Percentiles rank a stretch among this genome's conserved stretches.
phyloP scores from a whole-genome alignment of 2,329 filamentous ascomycete genomes.

The Scedosporium minutisporum region DNA sequence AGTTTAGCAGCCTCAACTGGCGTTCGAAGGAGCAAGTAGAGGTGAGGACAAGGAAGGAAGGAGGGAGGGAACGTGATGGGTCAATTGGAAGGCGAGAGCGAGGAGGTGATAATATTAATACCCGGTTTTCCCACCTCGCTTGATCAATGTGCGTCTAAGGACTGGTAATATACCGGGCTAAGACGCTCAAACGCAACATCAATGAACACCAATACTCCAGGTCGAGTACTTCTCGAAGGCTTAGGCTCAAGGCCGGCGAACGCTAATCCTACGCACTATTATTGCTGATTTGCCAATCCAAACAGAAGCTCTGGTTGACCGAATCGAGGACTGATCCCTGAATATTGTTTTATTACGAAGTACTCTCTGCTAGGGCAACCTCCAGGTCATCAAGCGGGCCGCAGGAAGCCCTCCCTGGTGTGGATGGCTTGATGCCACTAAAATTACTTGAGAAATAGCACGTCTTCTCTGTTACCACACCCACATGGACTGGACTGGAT shows the following conservation, averaged over 20 bases:
- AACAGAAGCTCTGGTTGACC: neutral
- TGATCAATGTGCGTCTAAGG: neutral
- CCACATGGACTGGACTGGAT: no score
- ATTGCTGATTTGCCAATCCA: no score
- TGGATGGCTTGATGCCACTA: no score
- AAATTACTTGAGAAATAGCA: no score
- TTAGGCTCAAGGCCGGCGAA: neutral
- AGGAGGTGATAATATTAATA: slow-evolving; percentile 1
- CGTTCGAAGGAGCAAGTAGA: neutral
- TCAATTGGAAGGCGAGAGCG: neutral
- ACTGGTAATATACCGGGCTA: neutral
- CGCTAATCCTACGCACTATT: neutral
- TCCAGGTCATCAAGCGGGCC: neutral
- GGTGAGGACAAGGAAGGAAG: neutral
- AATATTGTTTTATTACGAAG: neutral
- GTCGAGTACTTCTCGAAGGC: no score
- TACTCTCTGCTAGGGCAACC: neutral
- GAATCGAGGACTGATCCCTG: neutral
- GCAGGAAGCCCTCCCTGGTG: neutral
- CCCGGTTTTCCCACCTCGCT: neutral
- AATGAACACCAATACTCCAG: no score
- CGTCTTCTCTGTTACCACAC: no score
- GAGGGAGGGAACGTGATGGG: neutral
- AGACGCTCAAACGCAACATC: neutral
- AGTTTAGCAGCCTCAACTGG: neutral